Conservation (phyloP, 2,329 filamentous ascomycete species). For the Calonectria leucothoes region DNA sequence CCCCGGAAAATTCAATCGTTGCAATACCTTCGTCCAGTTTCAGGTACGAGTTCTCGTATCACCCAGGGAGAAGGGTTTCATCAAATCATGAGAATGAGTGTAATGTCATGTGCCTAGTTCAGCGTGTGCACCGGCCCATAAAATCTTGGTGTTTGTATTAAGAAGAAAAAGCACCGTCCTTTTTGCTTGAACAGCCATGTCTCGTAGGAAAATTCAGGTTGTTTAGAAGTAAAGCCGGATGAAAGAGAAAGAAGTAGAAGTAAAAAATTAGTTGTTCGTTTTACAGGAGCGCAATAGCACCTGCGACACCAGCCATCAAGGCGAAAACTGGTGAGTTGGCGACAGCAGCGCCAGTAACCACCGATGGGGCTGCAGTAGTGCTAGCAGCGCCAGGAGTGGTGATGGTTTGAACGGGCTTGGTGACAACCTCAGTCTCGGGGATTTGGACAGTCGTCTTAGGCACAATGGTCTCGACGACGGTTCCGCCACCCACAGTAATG, state of each 20-base stretch:
- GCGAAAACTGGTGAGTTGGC: slow-evolving; percentile 49
- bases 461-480: slow-evolving; percentile 42
- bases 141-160: not conserved
- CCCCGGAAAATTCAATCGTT: not conserved
- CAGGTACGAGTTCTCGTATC: not conserved
- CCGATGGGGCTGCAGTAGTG: slow-evolving; percentile 34
- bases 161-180: not conserved
- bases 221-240: not conserved
- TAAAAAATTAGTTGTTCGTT: not conserved
- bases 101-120: not conserved
- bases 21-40: not conserved
- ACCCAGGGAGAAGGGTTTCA: not conserved
- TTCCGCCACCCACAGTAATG: slow-evolving; percentile 41
- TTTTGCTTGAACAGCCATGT: not conserved
- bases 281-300: slow-evolving; percentile 52
- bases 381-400: slow-evolving; percentile 24
- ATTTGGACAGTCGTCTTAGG: slow-evolving; percentile 43
- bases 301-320: slow-evolving; percentile 52
- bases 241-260: not conserved
- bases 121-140: not conserved
- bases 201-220: not conserved
- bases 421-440: slow-evolving; percentile 38
- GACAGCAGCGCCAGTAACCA: slow-evolving; percentile 46
- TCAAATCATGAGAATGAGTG: slow-evolving; percentile 11
- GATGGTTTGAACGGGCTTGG: slow-evolving; percentile 35